phyloP scores from a whole-genome alignment of 495 filamentous ascomycete species.

The Evernia prunastri region DNA sequence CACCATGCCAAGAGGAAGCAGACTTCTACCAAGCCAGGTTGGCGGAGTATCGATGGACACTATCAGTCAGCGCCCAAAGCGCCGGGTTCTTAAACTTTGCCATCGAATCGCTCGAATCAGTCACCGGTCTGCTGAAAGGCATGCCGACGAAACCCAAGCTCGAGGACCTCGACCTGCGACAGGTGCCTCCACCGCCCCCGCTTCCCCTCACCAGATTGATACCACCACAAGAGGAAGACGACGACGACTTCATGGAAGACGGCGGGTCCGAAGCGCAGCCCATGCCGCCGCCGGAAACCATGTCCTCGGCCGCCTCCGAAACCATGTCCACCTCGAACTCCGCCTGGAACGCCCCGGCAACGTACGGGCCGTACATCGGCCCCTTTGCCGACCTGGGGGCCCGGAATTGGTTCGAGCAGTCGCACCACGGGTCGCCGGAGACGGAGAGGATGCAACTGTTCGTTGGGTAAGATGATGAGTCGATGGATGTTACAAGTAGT shows the following conservation, averaged over 20 bases:
- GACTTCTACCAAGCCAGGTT: constrained; percentile 89
- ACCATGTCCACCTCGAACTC: constrained; percentile 16
- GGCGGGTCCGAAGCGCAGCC: constrained; percentile 12
- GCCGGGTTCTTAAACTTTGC: constrained; percentile 61
- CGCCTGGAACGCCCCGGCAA: constrained; percentile 18
- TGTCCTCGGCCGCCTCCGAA: constrained; percentile 8
- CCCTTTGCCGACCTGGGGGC: constrained; percentile 23
- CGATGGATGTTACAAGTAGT: not conserved
- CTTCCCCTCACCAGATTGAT: constrained; percentile 20
- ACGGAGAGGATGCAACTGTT: constrained; percentile 16
- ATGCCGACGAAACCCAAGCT: constrained; percentile 45
- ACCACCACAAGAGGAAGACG: constrained; percentile 19
- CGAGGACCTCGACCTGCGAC: constrained; percentile 34
- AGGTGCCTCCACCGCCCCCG: constrained; percentile 20
- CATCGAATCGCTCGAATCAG: constrained; percentile 44
- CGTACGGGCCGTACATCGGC: constrained; percentile 19
- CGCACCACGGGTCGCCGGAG: constrained; percentile 24
- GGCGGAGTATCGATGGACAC: constrained; percentile 88
- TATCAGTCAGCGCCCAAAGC: constrained; percentile 75
- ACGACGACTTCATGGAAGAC: constrained; percentile 19
- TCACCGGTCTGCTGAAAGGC: constrained; percentile 40
- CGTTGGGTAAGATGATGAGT: constrained; percentile 6
- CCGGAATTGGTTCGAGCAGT: constrained; percentile 24
- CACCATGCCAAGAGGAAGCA: constrained; percentile 79
- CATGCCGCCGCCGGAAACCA: constrained; percentile 5